Evolutionary conservation across 768 basidiomycete species (phyloP), one percentile per base, ranked within the genome.

Genomic region (Hericium rajendrae): DNA sequence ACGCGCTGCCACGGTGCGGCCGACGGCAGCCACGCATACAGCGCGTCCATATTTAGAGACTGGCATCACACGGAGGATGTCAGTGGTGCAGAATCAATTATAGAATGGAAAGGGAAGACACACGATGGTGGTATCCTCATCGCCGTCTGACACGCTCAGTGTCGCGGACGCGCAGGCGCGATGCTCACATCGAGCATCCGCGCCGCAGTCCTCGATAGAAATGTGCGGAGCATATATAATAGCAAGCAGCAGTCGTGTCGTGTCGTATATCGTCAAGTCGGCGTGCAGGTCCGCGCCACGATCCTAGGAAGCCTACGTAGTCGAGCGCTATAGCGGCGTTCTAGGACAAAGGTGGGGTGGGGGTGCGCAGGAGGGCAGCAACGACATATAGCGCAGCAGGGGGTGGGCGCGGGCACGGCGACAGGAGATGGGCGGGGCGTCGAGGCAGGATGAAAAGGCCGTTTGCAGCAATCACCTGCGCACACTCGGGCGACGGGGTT

Each of bases 21-120:
- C 13, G 65, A 60, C 22, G 57, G 56, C 18, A 68, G 59, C 24
- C 63, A 43, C 39, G 55, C 56, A 56, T 52, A 54, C 4, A 67
- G 48, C 48, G 60, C 64, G 32, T 66, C 65, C 38, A 68, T 59
- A 57, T 62, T 60, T 39, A 68, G 39, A 37, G 54, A 60, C 67
- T 68, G 54, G 46, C 22, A 37, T n/a, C 13, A 37, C 41, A 46
- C 38, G 4, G 15, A 13, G 20, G 24, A 6, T 8, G 11, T 3
- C 39, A 20, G 40, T 4, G 32, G 12, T 28, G 10, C 6, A 32
- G 6, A 32, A 32, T 32, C 1, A 6, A 32, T 6, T 6, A 8
- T 32, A 10, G 32, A 32, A 32, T 32, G 32, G 32, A 6, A 32
- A 32, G 32, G 9, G 32, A 32, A 26, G 26, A 49, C 32, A 18